A percentile compares a stretch with the other conserved stretches of the same genome.
Evolutionary conservation across 2,329 filamentous ascomycete genomes (phyloP).

Genomic region (Ceratocystis papillata): DNA sequence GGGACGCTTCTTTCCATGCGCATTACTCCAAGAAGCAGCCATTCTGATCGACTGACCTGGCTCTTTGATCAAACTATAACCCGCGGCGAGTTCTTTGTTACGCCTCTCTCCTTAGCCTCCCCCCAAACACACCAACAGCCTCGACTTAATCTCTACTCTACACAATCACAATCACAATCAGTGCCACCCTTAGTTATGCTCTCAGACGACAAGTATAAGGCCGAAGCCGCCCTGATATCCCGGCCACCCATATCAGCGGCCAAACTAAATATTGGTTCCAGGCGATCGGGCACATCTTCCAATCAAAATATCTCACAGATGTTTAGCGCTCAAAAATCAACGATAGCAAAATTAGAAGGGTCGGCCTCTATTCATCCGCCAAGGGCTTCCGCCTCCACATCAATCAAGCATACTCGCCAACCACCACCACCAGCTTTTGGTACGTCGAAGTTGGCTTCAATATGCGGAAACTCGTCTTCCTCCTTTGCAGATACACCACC

Average conservation of each 20-base stretch:
- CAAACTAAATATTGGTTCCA: neutral
- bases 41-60: slow-evolving; percentile 13
- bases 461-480: slow-evolving; percentile 12
- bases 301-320: slow-evolving; percentile 21
- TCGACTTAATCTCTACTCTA: neutral
- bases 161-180: slow-evolving; percentile 11
- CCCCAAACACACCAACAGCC: neutral
- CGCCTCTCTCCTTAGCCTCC: neutral
- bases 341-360: neutral
- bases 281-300: slow-evolving; percentile 11
- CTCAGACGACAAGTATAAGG: slow-evolving; percentile 14
- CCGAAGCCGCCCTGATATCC: neutral
- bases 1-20: neutral
- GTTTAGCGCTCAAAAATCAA: slow-evolving; percentile 12
- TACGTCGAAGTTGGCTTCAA: slow-evolving; percentile 17
- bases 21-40: slow-evolving; percentile 10
- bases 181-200: slow-evolving; percentile 2
- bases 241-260: neutral
- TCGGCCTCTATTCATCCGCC: neutral
- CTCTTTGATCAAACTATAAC: slow-evolving; percentile 13
- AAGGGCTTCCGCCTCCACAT: neutral
- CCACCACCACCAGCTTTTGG: slow-evolving; percentile 2
- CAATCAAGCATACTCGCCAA: neutral
- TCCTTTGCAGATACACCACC: slow-evolving; percentile 15
- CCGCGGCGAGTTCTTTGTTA: neutral